A percentile compares a stretch with the other conserved stretches of the same genome.
Evolutionary conservation across 2,329 filamentous ascomycete genomes (phyloP).

Genomic region (Xylariaceae sp.): DNA sequence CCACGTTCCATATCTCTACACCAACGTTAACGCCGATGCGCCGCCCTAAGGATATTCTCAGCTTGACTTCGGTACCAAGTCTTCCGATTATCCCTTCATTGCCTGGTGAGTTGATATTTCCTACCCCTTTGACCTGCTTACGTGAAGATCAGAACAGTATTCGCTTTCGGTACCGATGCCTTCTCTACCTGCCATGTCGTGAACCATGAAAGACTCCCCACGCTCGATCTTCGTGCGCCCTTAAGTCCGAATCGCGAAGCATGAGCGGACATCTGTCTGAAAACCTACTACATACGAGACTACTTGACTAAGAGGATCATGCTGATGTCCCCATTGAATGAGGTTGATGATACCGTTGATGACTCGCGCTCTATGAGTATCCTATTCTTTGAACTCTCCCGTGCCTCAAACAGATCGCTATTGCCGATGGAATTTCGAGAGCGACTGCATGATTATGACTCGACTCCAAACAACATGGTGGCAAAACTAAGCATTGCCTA

Average conservation of each 20-base stretch:
- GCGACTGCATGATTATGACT: neutral
- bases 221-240: neutral
- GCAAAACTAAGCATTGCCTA: neutral
- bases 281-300: constrained; percentile 31
- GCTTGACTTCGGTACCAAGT: neutral
- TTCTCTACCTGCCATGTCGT: neutral
- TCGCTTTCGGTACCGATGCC: neutral
- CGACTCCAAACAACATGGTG: neutral
- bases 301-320: constrained; percentile 40
- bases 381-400: neutral
- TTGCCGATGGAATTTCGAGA: neutral
- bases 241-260: neutral
- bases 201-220: neutral
- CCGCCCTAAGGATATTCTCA: neutral
- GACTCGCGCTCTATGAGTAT: neutral
- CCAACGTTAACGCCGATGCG: neutral
- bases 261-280: neutral
- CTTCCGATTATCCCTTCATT: neutral
- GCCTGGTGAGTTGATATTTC: neutral
- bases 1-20: constrained; percentile 16
- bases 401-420: neutral
- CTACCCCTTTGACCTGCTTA: neutral
- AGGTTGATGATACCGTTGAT: neutral
- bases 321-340: constrained; percentile 42
- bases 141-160: neutral